Percentiles rank a stretch among this genome's conserved stretches.
These are phyloP conservation scores for Quercus parvula DNA, from an alignment of 306 rosid species.

Conservation along the genomic window DNA sequence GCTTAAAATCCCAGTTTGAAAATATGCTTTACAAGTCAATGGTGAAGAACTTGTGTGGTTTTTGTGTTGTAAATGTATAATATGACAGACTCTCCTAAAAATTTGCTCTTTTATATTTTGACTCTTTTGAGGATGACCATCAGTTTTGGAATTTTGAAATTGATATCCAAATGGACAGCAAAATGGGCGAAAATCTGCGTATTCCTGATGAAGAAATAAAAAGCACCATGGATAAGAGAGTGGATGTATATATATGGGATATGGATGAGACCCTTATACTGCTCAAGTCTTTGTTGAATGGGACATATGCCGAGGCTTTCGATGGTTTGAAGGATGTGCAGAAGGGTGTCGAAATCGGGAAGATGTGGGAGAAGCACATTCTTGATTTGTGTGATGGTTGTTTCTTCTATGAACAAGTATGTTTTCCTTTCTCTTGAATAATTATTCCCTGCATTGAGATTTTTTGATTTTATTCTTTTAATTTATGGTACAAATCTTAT, in stretches of 20 bases:
- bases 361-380: conserved; percentile 82
- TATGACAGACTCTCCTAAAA: background rate
- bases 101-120: conserved; percentile 1
- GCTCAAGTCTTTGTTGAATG: conserved; percentile 80
- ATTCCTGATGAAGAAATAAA: conserved; percentile 23
- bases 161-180: conserved; percentile 3
- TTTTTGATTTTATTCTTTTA: background rate
- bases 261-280: conserved; percentile 96
- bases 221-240: conserved; percentile 27
- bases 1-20: background rate
- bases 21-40: background rate
- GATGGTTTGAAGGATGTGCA: conserved; percentile 61
- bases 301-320: conserved; percentile 66
- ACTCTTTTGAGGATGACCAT: background rate
- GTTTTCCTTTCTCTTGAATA: conserved; percentile 18
- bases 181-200: conserved; percentile 45
- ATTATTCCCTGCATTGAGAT: background rate
- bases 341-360: conserved; percentile 77
- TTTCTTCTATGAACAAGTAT: conserved; percentile 86
- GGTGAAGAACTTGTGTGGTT: background rate
- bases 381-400: conserved; percentile 68
- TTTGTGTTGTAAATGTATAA: background rate
- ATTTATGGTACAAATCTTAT: background rate
- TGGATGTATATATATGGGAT: conserved; percentile 79
- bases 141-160: background rate